Conservation (phyloP, 306 rosid species). For the Begonia fuchsioides region DNA sequence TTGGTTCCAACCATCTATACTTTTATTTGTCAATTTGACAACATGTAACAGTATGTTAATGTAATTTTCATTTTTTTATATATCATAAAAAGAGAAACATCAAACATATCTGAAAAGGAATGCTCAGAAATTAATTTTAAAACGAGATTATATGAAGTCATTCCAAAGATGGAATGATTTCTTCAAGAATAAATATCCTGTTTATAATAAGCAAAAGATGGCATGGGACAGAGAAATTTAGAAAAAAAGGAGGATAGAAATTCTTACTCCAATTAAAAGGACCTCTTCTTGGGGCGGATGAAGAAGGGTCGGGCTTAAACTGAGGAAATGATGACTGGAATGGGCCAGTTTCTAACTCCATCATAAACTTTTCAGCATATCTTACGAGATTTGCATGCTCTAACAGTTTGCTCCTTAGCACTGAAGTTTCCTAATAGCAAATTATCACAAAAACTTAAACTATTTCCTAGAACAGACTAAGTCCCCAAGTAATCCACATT, state of each 20-base stretch:
- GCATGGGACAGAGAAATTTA: background rate
- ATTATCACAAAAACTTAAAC: slow-evolving; percentile 9
- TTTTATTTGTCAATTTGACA: too few relatives aligned
- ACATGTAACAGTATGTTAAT: too few relatives aligned
- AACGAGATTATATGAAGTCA: too few relatives aligned
- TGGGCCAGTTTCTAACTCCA: slow-evolving; percentile 35
- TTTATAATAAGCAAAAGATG: too few relatives aligned
- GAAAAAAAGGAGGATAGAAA: slow-evolving; percentile 2
- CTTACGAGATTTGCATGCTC: slow-evolving; percentile 62
- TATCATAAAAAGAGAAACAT: too few relatives aligned
- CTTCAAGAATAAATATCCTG: too few relatives aligned
- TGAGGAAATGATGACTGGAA: slow-evolving; percentile 32
- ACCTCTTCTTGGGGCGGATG: slow-evolving; percentile 48
- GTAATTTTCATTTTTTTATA: too few relatives aligned
- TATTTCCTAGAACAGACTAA: background rate
- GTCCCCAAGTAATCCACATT: background rate
- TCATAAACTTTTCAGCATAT: slow-evolving; percentile 48
- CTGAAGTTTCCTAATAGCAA: slow-evolving; percentile 62
- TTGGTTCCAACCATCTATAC: too few relatives aligned
- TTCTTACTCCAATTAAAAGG: slow-evolving; percentile 57
- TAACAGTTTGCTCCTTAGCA: slow-evolving; percentile 44
- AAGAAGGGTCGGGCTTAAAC: slow-evolving; percentile 26
- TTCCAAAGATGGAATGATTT: too few relatives aligned
- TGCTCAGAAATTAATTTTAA: too few relatives aligned
- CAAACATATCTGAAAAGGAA: too few relatives aligned